Percentiles rank a stretch among this genome's conserved stretches.
phyloP scores from a whole-genome alignment of 2,329 filamentous ascomycete genomes.

The Penicillium sp. region DNA sequence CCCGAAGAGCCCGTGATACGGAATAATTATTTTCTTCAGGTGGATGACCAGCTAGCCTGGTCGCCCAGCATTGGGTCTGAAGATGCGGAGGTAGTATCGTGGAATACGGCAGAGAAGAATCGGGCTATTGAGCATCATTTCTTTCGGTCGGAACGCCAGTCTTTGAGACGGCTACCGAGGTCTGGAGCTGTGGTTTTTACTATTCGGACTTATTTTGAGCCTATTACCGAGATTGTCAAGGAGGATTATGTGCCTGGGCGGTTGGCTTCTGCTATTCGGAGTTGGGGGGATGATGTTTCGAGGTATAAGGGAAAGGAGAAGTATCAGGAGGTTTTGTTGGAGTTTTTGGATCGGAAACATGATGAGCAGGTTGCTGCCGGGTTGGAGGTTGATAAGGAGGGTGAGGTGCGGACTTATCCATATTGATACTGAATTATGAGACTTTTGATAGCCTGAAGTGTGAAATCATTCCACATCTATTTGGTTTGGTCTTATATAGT shows the following conservation, averaged over 20 bases:
- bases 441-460: not conserved
- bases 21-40: conserved; percentile 87
- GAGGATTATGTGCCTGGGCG: conserved; percentile 77
- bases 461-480: not conserved
- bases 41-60: conserved; percentile 76
- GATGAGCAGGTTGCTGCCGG: conserved; percentile 69
- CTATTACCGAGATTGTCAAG: conserved; percentile 64
- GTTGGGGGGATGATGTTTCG: conserved; percentile 76
- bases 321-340: conserved; percentile 71
- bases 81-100: conserved; percentile 63
- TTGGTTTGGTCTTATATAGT: not conserved
- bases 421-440: conserved; percentile 37
- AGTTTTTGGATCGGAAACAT: conserved; percentile 74
- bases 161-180: conserved; percentile 61
- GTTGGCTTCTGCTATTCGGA: conserved; percentile 73
- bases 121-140: conserved; percentile 70
- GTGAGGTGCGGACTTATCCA: conserved; percentile 63
- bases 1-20: conserved; percentile 66
- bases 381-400: conserved; percentile 61
- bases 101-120: conserved; percentile 75
- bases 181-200: conserved; percentile 67
- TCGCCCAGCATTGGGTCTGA: conserved; percentile 73
- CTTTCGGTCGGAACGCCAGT: conserved; percentile 76
- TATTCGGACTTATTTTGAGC: conserved; percentile 76
- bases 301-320: conserved; percentile 75